phyloP scores from a whole-genome alignment of 306 rosid genomes.

The Acacia acuminata region DNA sequence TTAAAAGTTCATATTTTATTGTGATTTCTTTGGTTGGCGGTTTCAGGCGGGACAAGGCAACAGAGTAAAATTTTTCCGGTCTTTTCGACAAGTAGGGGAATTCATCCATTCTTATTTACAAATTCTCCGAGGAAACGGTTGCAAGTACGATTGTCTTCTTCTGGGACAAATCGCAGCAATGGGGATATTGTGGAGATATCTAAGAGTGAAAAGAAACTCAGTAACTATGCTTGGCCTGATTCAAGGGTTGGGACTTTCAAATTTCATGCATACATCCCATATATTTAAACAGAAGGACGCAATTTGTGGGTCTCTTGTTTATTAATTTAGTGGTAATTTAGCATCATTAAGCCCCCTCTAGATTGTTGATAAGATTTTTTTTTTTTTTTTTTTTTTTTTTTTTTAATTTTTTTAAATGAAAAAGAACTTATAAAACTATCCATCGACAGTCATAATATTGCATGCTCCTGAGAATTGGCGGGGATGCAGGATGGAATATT shows the following conservation, averaged over 20 bases:
- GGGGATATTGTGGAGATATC: conserved; percentile 51
- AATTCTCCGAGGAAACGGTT: conserved; percentile 41
- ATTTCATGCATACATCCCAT: neutral
- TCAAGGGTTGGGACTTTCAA: conserved; percentile 48
- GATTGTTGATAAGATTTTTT: neutral
- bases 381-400: too few species aligned
- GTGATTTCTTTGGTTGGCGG: neutral
- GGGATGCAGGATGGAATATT: neutral
- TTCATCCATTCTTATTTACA: conserved; percentile 30
- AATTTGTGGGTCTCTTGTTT: neutral
- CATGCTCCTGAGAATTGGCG: neutral
- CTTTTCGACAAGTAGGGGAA: conserved; percentile 35
- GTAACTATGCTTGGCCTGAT: conserved; percentile 68
- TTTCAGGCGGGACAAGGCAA: conserved; percentile 52
- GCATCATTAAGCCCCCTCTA: neutral
- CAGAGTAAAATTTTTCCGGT: conserved; percentile 43
- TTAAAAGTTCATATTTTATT: neutral
- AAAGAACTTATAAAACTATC: neutral
- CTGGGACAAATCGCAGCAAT: conserved; percentile 34
- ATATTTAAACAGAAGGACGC: neutral
- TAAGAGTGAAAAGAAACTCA: conserved; percentile 45
- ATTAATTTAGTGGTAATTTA: neutral
- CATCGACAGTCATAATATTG: neutral
- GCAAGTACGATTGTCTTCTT: conserved; percentile 42
- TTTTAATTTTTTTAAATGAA: too few species aligned